Percentiles rank a stretch among this genome's conserved stretches.
phyloP scores from a whole-genome alignment of 169 alveolate species.

The Plasmodium malariae region DNA sequence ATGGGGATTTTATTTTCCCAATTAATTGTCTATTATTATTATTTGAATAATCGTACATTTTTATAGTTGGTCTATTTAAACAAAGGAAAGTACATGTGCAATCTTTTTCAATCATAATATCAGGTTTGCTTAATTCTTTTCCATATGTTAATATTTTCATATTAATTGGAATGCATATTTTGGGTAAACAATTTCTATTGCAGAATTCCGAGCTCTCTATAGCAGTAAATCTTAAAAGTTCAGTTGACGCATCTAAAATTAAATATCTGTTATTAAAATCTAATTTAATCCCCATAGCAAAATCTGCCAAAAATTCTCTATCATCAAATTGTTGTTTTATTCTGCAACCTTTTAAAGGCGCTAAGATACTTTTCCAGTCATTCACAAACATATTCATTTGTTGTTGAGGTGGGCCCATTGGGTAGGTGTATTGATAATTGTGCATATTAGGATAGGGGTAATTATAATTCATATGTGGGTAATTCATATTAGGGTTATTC shows the following conservation, averaged over 20 bases:
- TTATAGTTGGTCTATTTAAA: constrained; percentile 67
- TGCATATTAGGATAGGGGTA: constrained; percentile 56
- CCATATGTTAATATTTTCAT: constrained; percentile 64
- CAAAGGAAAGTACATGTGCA: constrained; percentile 51
- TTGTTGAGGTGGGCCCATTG: constrained; percentile 71
- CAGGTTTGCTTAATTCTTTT: constrained; percentile 54
- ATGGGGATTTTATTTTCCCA: constrained; percentile 62
- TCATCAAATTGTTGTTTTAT: constrained; percentile 62
- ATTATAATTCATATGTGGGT: constrained; percentile 27
- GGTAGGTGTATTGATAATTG: constrained; percentile 13
- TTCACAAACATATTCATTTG: constrained; percentile 63
- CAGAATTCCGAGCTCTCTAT: constrained; percentile 37
- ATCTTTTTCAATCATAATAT: constrained; percentile 57
- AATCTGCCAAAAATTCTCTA: constrained; percentile 73
- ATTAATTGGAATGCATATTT: constrained; percentile 64
- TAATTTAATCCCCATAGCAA: constrained; percentile 26
- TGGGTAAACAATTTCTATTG: constrained; percentile 63
- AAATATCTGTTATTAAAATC: constrained; percentile 58
- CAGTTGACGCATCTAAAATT: constrained; percentile 46
- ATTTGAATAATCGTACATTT: constrained; percentile 71
- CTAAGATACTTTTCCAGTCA: constrained; percentile 58
- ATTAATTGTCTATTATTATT: constrained; percentile 63
- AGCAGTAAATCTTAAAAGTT: constrained; percentile 43
- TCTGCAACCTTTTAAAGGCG: constrained; percentile 57
- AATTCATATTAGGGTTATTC: neutral